phyloP scores from a whole-genome alignment of 1,284 basidiomycete species.

The Microstroma glucosiphilum region DNA sequence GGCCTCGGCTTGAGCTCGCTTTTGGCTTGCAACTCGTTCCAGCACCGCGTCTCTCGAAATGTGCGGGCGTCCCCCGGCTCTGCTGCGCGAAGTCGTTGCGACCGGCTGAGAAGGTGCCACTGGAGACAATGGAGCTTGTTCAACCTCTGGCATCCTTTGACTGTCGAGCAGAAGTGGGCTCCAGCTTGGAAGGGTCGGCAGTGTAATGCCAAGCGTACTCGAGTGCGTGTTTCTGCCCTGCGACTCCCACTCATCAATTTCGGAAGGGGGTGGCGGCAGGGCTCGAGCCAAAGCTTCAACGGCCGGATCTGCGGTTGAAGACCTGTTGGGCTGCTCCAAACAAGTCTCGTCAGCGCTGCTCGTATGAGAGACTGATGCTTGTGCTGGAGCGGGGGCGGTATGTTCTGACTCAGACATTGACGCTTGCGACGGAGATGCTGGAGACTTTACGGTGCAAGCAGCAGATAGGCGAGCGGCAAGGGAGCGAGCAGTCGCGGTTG shows the following conservation, averaged over 20 bases:
- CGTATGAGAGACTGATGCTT: background rate
- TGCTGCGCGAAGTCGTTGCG: background rate
- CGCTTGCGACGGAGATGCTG: background rate
- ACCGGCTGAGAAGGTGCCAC: background rate
- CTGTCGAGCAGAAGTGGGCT: constrained; percentile 30
- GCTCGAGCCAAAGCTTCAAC: too few species aligned
- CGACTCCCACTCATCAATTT: background rate
- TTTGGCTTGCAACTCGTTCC: constrained; percentile 37
- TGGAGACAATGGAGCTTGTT: background rate
- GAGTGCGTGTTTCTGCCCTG: too few species aligned
- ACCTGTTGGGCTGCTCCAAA: background rate
- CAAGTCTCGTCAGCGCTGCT: background rate
- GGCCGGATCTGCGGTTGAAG: too few species aligned
- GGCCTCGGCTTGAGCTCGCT: constrained; percentile 24
- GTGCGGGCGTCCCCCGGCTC: constrained; percentile 32
- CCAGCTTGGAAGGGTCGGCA: constrained; percentile 44
- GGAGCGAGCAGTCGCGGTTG: background rate
- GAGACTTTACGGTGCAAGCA: background rate
- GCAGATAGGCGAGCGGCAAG: background rate
- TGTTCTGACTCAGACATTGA: background rate
- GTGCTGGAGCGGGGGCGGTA: constrained; percentile 1
- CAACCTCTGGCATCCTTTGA: constrained; percentile 10
- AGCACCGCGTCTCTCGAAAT: constrained; percentile 47
- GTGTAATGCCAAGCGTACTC: background rate
- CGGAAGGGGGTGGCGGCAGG: background rate